phyloP scores from a whole-genome alignment of 2,329 filamentous ascomycete genomes.

The Ceratocystiopsis sp. region DNA sequence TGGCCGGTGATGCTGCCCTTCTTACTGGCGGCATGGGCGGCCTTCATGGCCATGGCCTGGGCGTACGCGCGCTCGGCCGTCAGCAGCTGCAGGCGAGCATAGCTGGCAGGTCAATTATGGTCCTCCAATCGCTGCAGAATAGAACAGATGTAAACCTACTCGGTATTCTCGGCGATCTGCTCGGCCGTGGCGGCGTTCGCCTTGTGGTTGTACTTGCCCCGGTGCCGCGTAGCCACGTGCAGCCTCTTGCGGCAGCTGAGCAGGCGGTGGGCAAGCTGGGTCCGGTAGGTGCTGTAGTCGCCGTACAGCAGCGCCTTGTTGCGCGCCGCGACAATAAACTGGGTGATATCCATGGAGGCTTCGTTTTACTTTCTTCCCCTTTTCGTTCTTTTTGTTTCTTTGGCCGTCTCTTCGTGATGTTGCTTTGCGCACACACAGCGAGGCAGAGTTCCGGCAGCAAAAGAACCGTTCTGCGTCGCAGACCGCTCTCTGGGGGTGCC shows the following conservation, averaged over 20 bases:
- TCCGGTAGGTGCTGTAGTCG: constrained; percentile 74
- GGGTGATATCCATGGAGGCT: constrained; percentile 61
- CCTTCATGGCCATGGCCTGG: constrained; percentile 88
- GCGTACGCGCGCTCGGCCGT: constrained; percentile 87
- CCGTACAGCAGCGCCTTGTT: constrained; percentile 75
- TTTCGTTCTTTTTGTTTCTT: not conserved
- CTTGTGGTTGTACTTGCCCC: constrained; percentile 59
- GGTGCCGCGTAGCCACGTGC: constrained; percentile 65
- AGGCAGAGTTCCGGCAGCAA: no score
- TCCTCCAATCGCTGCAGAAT: no score
- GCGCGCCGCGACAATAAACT: constrained; percentile 60
- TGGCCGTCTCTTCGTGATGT: no score
- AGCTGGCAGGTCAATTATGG: constrained; percentile 30
- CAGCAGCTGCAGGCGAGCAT: constrained; percentile 62
- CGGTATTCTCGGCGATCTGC: constrained; percentile 56
- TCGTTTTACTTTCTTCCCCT: constrained; percentile 1
- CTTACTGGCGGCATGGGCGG: constrained; percentile 59
- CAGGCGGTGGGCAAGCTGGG: constrained; percentile 62
- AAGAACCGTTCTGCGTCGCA: no score
- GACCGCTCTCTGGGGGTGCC: no score
- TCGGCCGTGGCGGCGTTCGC: constrained; percentile 55
- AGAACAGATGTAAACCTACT: constrained; percentile 36
- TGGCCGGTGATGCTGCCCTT: constrained; percentile 57
- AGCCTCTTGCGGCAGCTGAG: constrained; percentile 74
- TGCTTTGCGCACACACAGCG: no score